These are phyloP conservation scores for Stemphylium vesicarium DNA, from an alignment of 2,329 filamentous ascomycete genomes.

Conservation along the genomic window DNA sequence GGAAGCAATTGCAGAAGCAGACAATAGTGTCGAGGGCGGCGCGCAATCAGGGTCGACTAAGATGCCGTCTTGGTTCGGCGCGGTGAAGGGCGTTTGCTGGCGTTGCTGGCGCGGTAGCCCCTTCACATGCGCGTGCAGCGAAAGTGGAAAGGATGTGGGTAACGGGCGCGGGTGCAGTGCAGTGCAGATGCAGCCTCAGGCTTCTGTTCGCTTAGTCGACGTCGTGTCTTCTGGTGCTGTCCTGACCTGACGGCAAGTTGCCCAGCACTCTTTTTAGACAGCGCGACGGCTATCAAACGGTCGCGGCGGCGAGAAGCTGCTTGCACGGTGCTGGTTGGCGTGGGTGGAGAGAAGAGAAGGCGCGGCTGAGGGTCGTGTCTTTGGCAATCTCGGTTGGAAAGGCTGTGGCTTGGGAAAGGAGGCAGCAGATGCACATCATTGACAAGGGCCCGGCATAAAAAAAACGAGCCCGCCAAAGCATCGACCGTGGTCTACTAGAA, in stretches of 20 bases:
- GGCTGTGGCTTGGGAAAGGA: constrained; percentile 19
- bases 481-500: constrained; percentile 3
- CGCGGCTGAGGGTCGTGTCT: constrained; percentile 32
- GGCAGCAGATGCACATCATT: constrained; percentile 27
- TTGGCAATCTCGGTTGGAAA: constrained; percentile 23
- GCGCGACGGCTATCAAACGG: background rate
- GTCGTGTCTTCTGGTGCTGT: too few relatives aligned
- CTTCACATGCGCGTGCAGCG: constrained; percentile 27
- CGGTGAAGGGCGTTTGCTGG: constrained; percentile 5
- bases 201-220: background rate
- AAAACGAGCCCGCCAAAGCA: constrained; percentile 17
- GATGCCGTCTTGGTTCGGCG: constrained; percentile 8
- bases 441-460: constrained; percentile 18
- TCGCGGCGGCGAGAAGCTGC: background rate
- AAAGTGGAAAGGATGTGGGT: background rate
- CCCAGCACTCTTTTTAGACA: background rate
- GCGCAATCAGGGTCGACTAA: constrained; percentile 8
- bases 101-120: constrained; percentile 5
- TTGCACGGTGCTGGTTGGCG: constrained; percentile 29
- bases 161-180: background rate
- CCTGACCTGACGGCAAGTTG: too few relatives aligned
- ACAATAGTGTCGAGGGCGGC: background rate
- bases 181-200: background rate
- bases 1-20: background rate
- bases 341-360: constrained; percentile 39